These are phyloP conservation scores for Adansonia grandidieri DNA, from an alignment of 441 rosid species.

Conservation along the genomic window DNA sequence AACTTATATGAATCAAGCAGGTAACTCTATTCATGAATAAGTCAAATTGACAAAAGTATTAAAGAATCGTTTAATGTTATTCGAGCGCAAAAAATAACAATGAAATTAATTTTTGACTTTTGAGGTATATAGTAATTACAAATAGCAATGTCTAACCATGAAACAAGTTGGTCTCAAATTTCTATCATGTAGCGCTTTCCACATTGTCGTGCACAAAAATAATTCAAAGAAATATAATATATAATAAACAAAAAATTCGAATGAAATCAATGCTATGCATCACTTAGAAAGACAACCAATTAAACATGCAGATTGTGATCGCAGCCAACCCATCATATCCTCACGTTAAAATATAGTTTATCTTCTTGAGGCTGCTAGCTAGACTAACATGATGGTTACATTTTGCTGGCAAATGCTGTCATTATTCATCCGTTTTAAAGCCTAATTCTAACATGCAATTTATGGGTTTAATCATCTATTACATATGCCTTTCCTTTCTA, in stretches of 20 bases:
- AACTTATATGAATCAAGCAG: too few relatives aligned
- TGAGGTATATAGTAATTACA: too few relatives aligned
- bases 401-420: neutral
- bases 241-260: neutral
- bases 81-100: neutral
- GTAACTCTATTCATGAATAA: too few relatives aligned
- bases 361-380: constrained; percentile 1
- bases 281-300: neutral
- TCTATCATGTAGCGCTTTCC: neutral
- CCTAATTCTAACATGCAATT: constrained; percentile 17
- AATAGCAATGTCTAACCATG: neutral
- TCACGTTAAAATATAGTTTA: neutral
- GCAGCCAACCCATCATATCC: neutral
- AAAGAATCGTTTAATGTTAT: neutral
- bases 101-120: too few relatives aligned
- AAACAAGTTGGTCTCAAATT: constrained; percentile 10
- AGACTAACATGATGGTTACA: neutral
- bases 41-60: neutral
- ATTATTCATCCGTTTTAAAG: neutral
- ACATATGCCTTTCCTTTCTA: too few relatives aligned
- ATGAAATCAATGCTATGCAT: neutral
- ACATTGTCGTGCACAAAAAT: constrained; percentile 15
- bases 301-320: neutral
- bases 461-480: constrained; percentile 12
- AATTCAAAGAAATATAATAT: neutral